phyloP scores from a whole-genome alignment of 2,329 filamentous ascomycete genomes.

The Scortechinia acanthostroma region DNA sequence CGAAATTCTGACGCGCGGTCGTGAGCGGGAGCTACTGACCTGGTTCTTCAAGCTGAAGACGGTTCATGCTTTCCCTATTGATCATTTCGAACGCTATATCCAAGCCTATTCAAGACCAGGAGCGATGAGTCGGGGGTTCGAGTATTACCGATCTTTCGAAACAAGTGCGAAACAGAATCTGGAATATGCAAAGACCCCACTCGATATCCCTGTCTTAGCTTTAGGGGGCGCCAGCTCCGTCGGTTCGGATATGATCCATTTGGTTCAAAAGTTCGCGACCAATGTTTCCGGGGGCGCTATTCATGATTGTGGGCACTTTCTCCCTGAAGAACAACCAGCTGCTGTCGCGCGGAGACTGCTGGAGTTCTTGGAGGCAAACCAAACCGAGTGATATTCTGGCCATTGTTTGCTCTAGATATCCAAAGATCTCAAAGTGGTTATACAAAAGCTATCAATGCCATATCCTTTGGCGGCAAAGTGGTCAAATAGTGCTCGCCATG shows the following conservation, averaged over 20 bases:
- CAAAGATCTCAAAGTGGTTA: too few species aligned
- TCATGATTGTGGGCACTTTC: slow-evolving; percentile 13
- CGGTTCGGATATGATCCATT: background rate
- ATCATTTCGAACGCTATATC: slow-evolving; percentile 10
- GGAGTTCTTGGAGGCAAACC: background rate
- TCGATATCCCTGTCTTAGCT: slow-evolving; percentile 9
- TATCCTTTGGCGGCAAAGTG: too few species aligned
- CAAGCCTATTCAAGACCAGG: slow-evolving; percentile 9
- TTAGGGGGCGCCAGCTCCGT: slow-evolving; percentile 2
- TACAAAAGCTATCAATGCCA: too few species aligned
- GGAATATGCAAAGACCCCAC: slow-evolving; percentile 9
- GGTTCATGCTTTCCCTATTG: slow-evolving; percentile 2
- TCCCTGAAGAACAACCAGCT: slow-evolving; percentile 14
- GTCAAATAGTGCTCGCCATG: too few species aligned
- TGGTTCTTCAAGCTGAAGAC: slow-evolving; percentile 15
- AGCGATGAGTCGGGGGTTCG: slow-evolving; percentile 13
- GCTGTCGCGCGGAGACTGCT: slow-evolving; percentile 3
- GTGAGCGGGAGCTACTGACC: slow-evolving; percentile 10
- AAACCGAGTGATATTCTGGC: background rate
- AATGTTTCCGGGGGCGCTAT: slow-evolving; percentile 11
- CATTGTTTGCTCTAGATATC: too few species aligned
- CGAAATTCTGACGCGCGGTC: slow-evolving; percentile 10
- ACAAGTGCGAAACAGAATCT: slow-evolving; percentile 12
- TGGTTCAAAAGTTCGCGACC: slow-evolving; percentile 6
- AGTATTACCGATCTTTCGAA: slow-evolving; percentile 13